Evolutionary conservation across 192 early-diverging fungal genomes (phyloP).

Genomic region (Geranomyces variabilis): DNA sequence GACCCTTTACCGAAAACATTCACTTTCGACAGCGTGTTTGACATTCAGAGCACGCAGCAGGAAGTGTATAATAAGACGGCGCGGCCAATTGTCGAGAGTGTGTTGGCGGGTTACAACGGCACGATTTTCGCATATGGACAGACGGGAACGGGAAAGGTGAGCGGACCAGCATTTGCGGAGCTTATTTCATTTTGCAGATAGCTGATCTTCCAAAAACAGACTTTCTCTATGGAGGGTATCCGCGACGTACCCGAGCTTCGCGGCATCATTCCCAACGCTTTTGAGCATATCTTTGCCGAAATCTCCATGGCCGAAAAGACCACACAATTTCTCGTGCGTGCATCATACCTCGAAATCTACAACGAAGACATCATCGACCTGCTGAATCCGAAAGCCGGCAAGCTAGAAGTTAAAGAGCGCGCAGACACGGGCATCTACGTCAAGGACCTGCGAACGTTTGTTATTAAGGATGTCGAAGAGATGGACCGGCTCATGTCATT

Average conservation of each 20-base stretch:
- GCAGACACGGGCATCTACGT: constrained; percentile 72
- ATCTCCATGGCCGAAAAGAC: constrained; percentile 58
- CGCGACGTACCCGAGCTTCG: constrained; percentile 51
- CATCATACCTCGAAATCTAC: constrained; percentile 90
- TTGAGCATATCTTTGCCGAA: constrained; percentile 66
- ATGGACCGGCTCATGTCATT: constrained; percentile 58
- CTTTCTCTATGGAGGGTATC: constrained; percentile 68
- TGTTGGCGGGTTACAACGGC: constrained; percentile 64
- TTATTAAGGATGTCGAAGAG: constrained; percentile 64
- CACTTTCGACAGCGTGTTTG: constrained; percentile 65
- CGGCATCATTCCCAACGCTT: constrained; percentile 66
- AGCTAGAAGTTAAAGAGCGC: constrained; percentile 65
- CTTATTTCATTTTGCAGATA: background rate
- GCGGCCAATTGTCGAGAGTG: constrained; percentile 59
- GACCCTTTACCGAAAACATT: constrained; percentile 56
- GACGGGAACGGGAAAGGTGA: constrained; percentile 13
- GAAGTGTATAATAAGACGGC: constrained; percentile 67
- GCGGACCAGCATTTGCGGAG: background rate
- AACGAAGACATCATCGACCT: constrained; percentile 91
- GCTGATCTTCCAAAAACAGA: constrained; percentile 44
- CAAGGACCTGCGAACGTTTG: constrained; percentile 56
- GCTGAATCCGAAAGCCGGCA: constrained; percentile 67
- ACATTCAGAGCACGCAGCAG: constrained; percentile 56
- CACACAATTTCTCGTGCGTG: constrained; percentile 59
- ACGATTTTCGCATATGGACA: constrained; percentile 67